Evolutionary conservation across 1,284 basidiomycete species (phyloP).

Genomic region (Peniophora sp.): DNA sequence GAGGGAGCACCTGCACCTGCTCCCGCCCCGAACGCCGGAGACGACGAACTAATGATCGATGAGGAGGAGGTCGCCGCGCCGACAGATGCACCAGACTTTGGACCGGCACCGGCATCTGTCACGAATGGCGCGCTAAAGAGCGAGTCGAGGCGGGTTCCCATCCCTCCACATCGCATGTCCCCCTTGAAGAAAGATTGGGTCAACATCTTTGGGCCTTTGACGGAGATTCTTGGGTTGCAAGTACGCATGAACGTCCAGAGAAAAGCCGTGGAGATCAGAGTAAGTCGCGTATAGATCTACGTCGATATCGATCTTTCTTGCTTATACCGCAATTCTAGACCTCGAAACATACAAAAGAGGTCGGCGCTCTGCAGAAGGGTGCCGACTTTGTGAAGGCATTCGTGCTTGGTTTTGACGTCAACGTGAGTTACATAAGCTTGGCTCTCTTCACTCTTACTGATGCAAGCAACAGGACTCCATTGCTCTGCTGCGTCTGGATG

Average conservation of each 20-base stretch:
- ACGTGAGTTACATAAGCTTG: conserved; percentile 44
- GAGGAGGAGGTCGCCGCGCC: conserved; percentile 29
- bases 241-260: conserved; percentile 94
- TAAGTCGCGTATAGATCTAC: conserved; percentile 31
- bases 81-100: conserved; percentile 51
- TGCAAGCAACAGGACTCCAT: conserved; percentile 72
- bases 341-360: conserved; percentile 89
- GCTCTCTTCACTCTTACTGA: conserved; percentile 6
- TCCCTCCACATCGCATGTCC: conserved; percentile 96
- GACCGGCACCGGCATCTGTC: conserved; percentile 52
- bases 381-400: conserved; percentile 97
- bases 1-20: conserved; percentile 15
- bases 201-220: conserved; percentile 92
- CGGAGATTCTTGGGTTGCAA: conserved; percentile 90
- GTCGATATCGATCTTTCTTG: too few species aligned
- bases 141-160: conserved; percentile 77
- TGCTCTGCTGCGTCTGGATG: conserved; percentile 90
- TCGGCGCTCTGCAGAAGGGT: conserved; percentile 92
- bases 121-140: conserved; percentile 56
- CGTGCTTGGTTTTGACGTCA: conserved; percentile 89
- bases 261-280: conserved; percentile 87
- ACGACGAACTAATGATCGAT: conserved; percentile 59
- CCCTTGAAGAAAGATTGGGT: conserved; percentile 98
- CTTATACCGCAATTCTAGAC: too few species aligned
- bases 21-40: conserved; percentile 11